phyloP scores from a whole-genome alignment of 306 rosid genomes.

The Rubus parviflorus region DNA sequence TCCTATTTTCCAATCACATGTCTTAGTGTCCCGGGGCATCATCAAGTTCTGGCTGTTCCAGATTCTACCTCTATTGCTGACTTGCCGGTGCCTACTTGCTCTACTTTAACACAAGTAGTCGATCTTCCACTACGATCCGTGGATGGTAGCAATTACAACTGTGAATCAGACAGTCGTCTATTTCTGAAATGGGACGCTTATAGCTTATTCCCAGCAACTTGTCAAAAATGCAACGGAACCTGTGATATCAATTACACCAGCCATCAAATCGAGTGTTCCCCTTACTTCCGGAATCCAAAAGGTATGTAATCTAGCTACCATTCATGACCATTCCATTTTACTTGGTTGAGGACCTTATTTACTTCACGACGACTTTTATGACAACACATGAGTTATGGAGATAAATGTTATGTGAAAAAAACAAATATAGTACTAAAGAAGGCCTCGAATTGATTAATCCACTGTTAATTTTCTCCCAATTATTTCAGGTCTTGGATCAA shows the following conservation, averaged over 20 bases:
- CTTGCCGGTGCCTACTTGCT: neutral
- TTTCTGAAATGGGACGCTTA: neutral
- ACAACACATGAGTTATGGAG: no score
- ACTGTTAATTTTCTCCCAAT: no score
- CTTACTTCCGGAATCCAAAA: no score
- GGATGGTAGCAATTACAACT: accelerated
- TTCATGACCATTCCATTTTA: no score
- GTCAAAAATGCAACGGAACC: neutral
- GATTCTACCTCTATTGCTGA: neutral
- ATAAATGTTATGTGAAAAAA: no score
- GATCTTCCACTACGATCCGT: neutral
- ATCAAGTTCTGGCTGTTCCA: neutral
- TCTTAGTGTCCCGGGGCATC: neutral
- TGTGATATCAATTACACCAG: neutral
- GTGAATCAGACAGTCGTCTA: neutral
- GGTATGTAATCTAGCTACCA: no score
- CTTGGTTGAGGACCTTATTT: no score
- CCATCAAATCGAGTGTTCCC: neutral
- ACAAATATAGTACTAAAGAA: no score
- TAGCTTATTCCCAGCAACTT: neutral
- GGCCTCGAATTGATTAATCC: no score
- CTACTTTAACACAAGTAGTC: neutral
- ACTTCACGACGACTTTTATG: no score
- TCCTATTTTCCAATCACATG: neutral
- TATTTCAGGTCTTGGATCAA: neutral